Base-by-base conservation (phyloP, 768 basidiomycete species). In the Trametopsis cervina region DNA sequence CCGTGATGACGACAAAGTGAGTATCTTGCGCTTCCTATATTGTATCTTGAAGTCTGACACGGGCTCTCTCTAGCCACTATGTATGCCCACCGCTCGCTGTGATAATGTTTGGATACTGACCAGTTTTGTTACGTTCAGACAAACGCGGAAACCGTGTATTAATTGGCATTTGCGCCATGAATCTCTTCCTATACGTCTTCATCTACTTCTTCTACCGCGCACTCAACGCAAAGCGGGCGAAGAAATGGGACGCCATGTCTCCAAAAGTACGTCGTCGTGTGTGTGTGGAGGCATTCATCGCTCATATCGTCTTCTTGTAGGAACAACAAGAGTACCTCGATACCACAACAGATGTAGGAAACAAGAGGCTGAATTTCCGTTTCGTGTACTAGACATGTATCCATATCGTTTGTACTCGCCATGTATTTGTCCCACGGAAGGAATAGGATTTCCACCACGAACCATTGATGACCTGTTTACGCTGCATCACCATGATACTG, bases 321-420 rank as follows among this genome's bases (percentile, higher is more conserved):
- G 72, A 81, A 57, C 77, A 75, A 56, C 67, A 71, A 42, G 64
- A 76, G n/a, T 85, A 85, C 60, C 56, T 83, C 1, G 71, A 73
- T 42, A 82, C 71, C 18, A 81, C 83, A 15, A 73, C 68, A 29
- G 81, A 85, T 44, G 62, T 74, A 56, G 80, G 81, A 18, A 84
- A 81, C 56, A 56, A 70, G 49, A 63, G 78, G 37, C 60, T 83
- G 54, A 80, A 83, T 55, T 83, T 83, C 66, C 68, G 78, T n/a
- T 83, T 83, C 52, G 77, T 71, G 1, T 79, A 82, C 58, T 81
- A 55, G 45, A 15, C 12, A n/a, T 17, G n/a, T 26, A 39, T 15
- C 24, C 18, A 24, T n/a, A n/a, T n/a, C n/a, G n/a, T n/a, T n/a
- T n/a, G n/a, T n/a, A n/a, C n/a, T n/a, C n/a, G n/a, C n/a, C n/a